phyloP scores from a whole-genome alignment of 805 yeast genomes.

The Candida michaelii region DNA sequence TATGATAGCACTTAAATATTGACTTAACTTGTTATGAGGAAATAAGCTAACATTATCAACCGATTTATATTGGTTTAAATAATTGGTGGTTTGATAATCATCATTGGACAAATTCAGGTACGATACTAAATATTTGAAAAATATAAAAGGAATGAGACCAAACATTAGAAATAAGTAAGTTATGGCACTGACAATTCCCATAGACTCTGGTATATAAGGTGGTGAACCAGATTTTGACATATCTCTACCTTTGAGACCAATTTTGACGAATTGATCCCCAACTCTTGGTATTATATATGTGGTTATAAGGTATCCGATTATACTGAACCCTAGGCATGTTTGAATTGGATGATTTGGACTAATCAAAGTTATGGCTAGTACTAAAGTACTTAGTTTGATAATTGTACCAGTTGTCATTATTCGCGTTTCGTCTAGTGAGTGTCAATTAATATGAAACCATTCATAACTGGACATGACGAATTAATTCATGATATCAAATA shows the following conservation, averaged over 20 bases:
- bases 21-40: conserved; percentile 82
- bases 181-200: conserved; percentile 87
- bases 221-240: conserved; percentile 71
- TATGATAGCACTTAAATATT: conserved; percentile 79
- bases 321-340: conserved; percentile 65
- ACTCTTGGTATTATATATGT: conserved; percentile 64
- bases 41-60: conserved; percentile 43
- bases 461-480: conserved; percentile 90
- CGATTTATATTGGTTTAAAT: conserved; percentile 34
- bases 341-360: conserved; percentile 48
- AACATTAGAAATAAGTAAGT: conserved; percentile 80
- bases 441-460: conserved; percentile 51
- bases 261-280: conserved; percentile 62
- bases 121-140: conserved; percentile 69
- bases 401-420: neutral
- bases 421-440: neutral
- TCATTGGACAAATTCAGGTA: conserved; percentile 38
- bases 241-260: conserved; percentile 87
- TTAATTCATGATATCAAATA: conserved; percentile 86
- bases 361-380: conserved; percentile 22
- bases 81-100: conserved; percentile 29
- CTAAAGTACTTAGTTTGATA: conserved; percentile 14
- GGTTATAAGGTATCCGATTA: conserved; percentile 65
- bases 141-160: conserved; percentile 83
- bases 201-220: conserved; percentile 74